A percentile compares a stretch with the other conserved stretches of the same genome.
These are phyloP conservation scores for Mucor circinelloides DNA, from an alignment of 371 early-diverging fungal species.

Conservation along the genomic window DNA sequence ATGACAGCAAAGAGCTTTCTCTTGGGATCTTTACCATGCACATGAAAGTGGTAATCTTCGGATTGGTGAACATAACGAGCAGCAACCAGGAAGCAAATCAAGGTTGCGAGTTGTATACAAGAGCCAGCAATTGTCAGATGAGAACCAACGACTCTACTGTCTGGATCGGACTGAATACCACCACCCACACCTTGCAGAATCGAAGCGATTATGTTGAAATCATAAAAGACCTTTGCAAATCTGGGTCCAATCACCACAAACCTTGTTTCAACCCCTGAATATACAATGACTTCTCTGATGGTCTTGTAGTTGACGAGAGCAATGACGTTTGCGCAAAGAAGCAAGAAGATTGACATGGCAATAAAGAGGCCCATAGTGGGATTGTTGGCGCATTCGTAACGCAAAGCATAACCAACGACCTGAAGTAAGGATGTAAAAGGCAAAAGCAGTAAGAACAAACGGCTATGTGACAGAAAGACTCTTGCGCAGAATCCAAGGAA, in stretches of 20 bases:
- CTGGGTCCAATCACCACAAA: neutral
- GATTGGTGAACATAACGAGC: neutral
- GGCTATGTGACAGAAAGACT: neutral
- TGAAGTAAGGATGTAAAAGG: neutral
- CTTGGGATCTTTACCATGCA: conserved; percentile 1
- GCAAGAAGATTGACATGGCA: conserved; percentile 6
- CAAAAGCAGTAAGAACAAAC: neutral
- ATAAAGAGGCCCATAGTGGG: neutral
- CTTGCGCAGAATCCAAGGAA: neutral
- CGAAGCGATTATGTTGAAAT: neutral
- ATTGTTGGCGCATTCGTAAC: neutral
- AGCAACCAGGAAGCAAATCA: neutral
- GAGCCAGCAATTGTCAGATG: neutral
- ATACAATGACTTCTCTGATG: neutral
- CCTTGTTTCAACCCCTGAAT: neutral
- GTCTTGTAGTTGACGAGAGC: conserved; percentile 5
- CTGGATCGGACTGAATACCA: neutral
- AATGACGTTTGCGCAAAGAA: neutral
- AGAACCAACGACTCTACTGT: neutral
- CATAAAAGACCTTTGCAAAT: neutral
- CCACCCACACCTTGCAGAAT: conserved; percentile 1
- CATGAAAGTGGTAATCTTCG: neutral
- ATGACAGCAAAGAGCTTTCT: neutral
- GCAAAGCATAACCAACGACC: conserved; percentile 3
- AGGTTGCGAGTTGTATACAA: neutral